phyloP scores from a whole-genome alignment of 164 flowering plant species.

The Macadamia tetraphylla region DNA sequence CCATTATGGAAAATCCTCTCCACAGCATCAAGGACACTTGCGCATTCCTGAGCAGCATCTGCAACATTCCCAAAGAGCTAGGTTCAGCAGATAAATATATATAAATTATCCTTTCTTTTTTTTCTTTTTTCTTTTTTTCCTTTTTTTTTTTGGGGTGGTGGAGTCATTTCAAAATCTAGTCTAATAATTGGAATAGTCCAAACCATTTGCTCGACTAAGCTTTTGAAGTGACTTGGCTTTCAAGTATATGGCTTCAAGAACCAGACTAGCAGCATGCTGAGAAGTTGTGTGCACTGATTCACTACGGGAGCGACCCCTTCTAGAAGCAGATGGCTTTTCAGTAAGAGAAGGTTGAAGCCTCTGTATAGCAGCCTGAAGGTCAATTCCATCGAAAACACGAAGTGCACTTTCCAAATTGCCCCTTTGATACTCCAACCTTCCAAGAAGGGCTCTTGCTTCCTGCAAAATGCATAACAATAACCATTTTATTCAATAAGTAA shows the following conservation, averaged over 20 bases:
- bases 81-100: conserved; percentile 8
- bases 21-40: conserved; percentile 84
- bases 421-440: conserved; percentile 92
- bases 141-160: too few species aligned
- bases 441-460: conserved; percentile 99
- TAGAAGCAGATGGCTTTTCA: conserved; percentile 41
- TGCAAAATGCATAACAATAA: conserved; percentile 18
- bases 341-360: conserved; percentile 51
- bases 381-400: conserved; percentile 88
- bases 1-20: conserved; percentile 76
- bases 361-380: conserved; percentile 84
- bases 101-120: neutral
- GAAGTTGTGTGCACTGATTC: conserved; percentile 48
- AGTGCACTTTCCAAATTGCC: conserved; percentile 87
- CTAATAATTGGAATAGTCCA: neutral
- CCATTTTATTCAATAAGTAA: too few species aligned
- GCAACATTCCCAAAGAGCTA: conserved; percentile 25
- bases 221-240: conserved; percentile 91
- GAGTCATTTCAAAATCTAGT: neutral
- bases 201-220: conserved; percentile 76
- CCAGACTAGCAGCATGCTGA: conserved; percentile 76
- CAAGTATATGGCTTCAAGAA: conserved; percentile 89
- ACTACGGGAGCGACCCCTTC: conserved; percentile 43
- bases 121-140: too few species aligned
- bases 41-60: conserved; percentile 93